A percentile compares a stretch with the other conserved stretches of the same genome.
Evolutionary conservation across 225 moss, liverwort and hornwort species (phyloP).

Genomic region (Physcomitrium patens): DNA sequence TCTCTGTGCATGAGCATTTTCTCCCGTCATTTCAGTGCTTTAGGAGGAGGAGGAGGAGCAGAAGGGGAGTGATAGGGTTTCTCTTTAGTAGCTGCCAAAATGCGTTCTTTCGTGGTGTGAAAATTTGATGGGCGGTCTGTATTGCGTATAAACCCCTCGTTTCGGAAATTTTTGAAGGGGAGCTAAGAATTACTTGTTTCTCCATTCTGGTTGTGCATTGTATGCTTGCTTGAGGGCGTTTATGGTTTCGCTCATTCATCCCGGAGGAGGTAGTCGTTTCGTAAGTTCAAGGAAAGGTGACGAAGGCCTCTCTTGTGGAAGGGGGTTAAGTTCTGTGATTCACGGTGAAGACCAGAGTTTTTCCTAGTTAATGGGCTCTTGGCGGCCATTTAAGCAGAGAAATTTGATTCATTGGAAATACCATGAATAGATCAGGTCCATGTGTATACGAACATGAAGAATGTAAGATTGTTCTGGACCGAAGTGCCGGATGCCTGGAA

Average conservation of each 20-base stretch:
- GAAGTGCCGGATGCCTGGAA: neutral
- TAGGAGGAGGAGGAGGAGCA: neutral
- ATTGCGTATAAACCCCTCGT: neutral
- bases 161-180: neutral
- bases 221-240: neutral
- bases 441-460: neutral
- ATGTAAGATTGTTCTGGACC: neutral
- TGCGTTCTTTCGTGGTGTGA: neutral
- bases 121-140: neutral
- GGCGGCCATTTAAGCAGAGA: neutral
- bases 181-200: neutral
- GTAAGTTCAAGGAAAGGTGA: conserved; percentile 3
- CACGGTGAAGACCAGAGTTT: neutral
- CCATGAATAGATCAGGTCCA: neutral
- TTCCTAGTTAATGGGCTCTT: neutral
- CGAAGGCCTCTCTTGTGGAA: neutral
- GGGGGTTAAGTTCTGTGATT: neutral
- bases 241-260: neutral
- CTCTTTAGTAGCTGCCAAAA: neutral
- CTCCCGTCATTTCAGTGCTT: neutral
- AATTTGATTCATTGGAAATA: neutral
- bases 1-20: neutral
- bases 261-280: neutral
- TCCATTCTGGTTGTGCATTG: neutral
- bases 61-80: neutral